These are phyloP conservation scores for Camellia lanceoleosa DNA, from an alignment of 148 eudicot genomes.

Conservation along the genomic window DNA sequence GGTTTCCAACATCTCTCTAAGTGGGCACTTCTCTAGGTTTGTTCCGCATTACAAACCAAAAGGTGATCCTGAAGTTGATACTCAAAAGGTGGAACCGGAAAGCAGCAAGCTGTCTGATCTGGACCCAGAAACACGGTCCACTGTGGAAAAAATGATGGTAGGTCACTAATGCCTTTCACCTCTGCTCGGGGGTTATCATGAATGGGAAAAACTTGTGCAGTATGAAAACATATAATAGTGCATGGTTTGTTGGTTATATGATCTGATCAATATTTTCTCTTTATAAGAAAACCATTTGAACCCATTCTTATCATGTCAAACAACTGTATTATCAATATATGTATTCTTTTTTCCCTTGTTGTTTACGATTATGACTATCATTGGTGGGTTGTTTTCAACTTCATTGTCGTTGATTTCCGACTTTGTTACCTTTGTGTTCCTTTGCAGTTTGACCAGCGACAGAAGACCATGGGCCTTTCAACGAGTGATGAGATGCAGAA, in stretches of 20 bases:
- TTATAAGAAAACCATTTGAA: not conserved
- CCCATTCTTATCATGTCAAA: not conserved
- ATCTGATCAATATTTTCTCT: not conserved
- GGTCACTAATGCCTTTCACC: not conserved
- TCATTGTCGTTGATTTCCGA: not conserved
- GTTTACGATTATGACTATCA: not conserved
- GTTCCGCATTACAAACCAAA: slow-evolving; percentile 16
- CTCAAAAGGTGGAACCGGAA: slow-evolving; percentile 89
- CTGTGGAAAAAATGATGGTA: slow-evolving; percentile 94
- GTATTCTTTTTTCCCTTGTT: too few relatives aligned
- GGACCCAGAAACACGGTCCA: slow-evolving; percentile 73
- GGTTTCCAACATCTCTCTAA: too few relatives aligned
- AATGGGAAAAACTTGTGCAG: not conserved
- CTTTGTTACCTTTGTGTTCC: not conserved
- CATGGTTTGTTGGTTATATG: not conserved
- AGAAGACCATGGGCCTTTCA: slow-evolving; percentile 75
- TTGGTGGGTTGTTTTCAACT: too few relatives aligned
- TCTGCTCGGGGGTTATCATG: not conserved
- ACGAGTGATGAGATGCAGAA: slow-evolving; percentile 83
- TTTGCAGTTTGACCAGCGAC: slow-evolving; percentile 78
- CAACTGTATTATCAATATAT: not conserved
- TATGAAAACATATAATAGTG: not conserved
- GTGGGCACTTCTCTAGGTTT: too few relatives aligned
- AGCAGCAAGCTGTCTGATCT: slow-evolving; percentile 71
- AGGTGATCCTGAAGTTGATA: slow-evolving; percentile 78